Evolutionary conservation across 352 stramenopile species (phyloP).

Genomic region (Globisporangium solare): DNA sequence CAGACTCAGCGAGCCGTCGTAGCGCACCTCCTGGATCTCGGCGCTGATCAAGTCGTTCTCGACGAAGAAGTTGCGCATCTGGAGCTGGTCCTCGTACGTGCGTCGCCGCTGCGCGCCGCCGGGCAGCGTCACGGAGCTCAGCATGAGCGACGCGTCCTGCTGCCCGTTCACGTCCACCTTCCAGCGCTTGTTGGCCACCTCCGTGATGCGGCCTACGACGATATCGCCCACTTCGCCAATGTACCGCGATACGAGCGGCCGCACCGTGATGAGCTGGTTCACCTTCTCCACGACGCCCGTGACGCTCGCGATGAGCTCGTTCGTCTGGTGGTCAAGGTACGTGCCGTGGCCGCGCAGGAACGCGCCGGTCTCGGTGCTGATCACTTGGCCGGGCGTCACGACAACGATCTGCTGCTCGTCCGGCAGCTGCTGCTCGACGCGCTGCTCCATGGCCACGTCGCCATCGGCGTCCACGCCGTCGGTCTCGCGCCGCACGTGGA

Average conservation of each 20-base stretch:
- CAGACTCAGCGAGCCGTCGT: constrained; percentile 91
- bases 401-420: constrained; percentile 50
- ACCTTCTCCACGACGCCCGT: constrained; percentile 94
- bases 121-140: constrained; percentile 94
- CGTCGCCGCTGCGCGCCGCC: constrained; percentile 94
- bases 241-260: constrained; percentile 89
- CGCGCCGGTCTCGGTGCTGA: constrained; percentile 67
- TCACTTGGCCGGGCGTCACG: constrained; percentile 71
- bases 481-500: constrained; percentile 13
- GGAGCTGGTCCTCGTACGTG: constrained; percentile 95
- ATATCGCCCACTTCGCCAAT: constrained; percentile 96
- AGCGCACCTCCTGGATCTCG: constrained; percentile 81
- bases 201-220: constrained; percentile 92
- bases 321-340: constrained; percentile 78
- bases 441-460: constrained; percentile 9
- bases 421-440: constrained; percentile 15
- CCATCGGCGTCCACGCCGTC: constrained; percentile 6
- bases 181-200: constrained; percentile 93
- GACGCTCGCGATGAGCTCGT: constrained; percentile 90
- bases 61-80: constrained; percentile 94
- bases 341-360: constrained; percentile 93
- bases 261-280: constrained; percentile 95
- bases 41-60: constrained; percentile 96
- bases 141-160: constrained; percentile 84
- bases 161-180: constrained; percentile 92